phyloP scores from a whole-genome alignment of 2,329 filamentous ascomycete genomes.

The Pyricularia sp. region DNA sequence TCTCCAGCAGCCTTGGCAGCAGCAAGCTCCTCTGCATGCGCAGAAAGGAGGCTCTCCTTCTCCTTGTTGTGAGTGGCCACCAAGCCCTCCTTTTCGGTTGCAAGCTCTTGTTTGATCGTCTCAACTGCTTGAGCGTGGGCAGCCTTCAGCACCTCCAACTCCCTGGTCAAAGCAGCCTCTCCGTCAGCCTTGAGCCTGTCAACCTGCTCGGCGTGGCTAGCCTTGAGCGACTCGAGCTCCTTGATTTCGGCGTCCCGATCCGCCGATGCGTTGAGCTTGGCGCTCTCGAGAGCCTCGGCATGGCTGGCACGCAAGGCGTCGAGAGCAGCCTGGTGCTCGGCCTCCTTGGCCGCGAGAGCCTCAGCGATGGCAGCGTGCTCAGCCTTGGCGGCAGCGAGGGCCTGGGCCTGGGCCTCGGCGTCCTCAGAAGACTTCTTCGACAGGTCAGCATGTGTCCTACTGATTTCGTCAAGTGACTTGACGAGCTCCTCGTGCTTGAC shows the following conservation, averaged over 20 bases:
- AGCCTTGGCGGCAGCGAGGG: slow-evolving; percentile 31
- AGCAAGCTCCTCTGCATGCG: slow-evolving; percentile 20
- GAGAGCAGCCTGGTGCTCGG: slow-evolving; percentile 42
- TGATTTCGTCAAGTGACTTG: slow-evolving; percentile 4
- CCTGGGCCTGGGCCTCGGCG: slow-evolving; percentile 28
- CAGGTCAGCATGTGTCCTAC: slow-evolving; percentile 16
- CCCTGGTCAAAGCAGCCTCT: slow-evolving; percentile 22
- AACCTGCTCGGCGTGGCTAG: slow-evolving; percentile 39
- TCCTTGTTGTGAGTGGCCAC: slow-evolving; percentile 21
- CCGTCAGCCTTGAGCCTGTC: slow-evolving; percentile 16
- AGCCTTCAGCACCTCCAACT: slow-evolving; percentile 28
- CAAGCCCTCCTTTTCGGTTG: slow-evolving; percentile 27
- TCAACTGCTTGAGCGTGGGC: slow-evolving; percentile 34
- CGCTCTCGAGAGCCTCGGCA: slow-evolving; percentile 47
- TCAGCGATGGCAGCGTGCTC: slow-evolving; percentile 33
- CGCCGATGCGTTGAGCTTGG: slow-evolving; percentile 41
- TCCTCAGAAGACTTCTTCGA: slow-evolving; percentile 13
- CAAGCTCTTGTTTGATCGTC: slow-evolving; percentile 29
- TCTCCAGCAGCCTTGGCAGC: slow-evolving; percentile 15
- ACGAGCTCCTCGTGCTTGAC: slow-evolving; percentile 7
- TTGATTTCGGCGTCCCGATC: slow-evolving; percentile 37
- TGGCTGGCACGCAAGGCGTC: slow-evolving; percentile 47
- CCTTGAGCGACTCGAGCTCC: slow-evolving; percentile 45
- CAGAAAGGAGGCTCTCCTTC: slow-evolving; percentile 23
- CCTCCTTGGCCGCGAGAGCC: slow-evolving; percentile 40